Evolutionary conservation across 495 filamentous ascomycete genomes (phyloP).

Genomic region (Hypoxylon perforatum): DNA sequence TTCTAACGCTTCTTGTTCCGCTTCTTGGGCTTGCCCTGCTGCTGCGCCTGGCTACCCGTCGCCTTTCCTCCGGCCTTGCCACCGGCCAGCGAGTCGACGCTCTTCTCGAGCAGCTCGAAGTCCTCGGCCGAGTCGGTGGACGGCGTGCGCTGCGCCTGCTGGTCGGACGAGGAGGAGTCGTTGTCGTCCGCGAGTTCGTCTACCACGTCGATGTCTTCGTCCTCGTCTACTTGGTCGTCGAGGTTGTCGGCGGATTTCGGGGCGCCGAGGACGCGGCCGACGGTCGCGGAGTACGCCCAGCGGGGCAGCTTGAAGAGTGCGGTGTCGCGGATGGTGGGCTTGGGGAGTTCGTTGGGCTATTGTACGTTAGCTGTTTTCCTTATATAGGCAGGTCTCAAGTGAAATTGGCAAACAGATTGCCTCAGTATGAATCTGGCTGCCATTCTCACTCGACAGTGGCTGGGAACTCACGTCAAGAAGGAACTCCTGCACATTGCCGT

Average conservation of each 20-base stretch:
- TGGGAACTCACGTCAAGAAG: constrained; percentile 77
- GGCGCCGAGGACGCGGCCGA: constrained; percentile 64
- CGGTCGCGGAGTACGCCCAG: constrained; percentile 69
- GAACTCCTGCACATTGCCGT: constrained; percentile 83
- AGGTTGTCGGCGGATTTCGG: constrained; percentile 46
- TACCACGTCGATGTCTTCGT: constrained; percentile 4
- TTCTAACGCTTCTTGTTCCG: constrained; percentile 61
- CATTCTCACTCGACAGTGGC: too few species aligned
- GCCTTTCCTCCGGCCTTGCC: constrained; percentile 45
- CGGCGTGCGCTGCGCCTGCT: constrained; percentile 54
- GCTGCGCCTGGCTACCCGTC: constrained; percentile 50
- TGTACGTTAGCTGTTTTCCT: constrained; percentile 8
- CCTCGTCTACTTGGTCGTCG: constrained; percentile 37
- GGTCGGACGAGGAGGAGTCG: constrained; percentile 38
- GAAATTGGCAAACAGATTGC: too few species aligned
- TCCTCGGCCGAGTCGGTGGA: constrained; percentile 64
- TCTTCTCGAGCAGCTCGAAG: constrained; percentile 67
- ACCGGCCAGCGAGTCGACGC: constrained; percentile 54
- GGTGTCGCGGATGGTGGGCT: constrained; percentile 75
- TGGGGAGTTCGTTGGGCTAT: constrained; percentile 70
- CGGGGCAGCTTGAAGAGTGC: constrained; percentile 74
- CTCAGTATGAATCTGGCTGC: too few species aligned
- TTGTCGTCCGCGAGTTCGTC: constrained; percentile 51
- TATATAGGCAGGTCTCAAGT: too few species aligned
- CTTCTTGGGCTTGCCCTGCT: constrained; percentile 48